These are phyloP conservation scores for Ceratobasidium sp. DNA, from an alignment of 1,284 basidiomycete species.

Conservation along the genomic window DNA sequence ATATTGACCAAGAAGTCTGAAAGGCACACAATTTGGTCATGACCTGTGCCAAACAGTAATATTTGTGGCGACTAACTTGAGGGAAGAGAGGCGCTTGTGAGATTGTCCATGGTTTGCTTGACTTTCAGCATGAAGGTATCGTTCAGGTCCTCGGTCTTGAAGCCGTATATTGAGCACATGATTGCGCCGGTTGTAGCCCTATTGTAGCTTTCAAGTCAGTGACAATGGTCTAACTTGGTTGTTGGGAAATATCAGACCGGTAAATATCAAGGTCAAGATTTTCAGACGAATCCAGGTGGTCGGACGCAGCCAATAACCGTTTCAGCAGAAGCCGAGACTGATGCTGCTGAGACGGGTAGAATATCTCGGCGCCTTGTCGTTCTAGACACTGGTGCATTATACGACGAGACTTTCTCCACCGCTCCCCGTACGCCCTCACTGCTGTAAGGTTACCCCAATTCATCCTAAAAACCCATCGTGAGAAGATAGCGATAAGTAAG, in stretches of 20 bases:
- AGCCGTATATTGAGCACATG: conserved; percentile 38
- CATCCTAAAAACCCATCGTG: not conserved
- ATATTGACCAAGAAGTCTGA: conserved; percentile 41
- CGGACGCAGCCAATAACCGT: not conserved
- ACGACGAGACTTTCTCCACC: conserved; percentile 31
- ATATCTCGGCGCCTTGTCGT: not conserved
- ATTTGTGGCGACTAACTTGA: not conserved
- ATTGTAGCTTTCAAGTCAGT: not conserved
- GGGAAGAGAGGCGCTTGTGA: conserved; percentile 15
- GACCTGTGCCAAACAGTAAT: not conserved
- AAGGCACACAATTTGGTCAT: not conserved
- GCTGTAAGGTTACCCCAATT: conserved; percentile 15
- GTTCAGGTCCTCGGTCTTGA: not conserved
- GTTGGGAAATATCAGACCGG: not conserved
- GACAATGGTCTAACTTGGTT: too few relatives aligned
- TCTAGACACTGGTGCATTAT: conserved; percentile 19
- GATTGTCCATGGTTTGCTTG: conserved; percentile 6
- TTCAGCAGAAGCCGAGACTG: conserved; percentile 18
- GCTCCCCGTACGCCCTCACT: conserved; percentile 12
- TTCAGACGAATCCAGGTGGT: conserved; percentile 8
- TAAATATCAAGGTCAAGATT: conserved; percentile 21
- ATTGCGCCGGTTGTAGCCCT: not conserved
- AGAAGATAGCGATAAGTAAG: not conserved
- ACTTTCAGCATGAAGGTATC: conserved; percentile 32
- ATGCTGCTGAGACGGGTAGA: conserved; percentile 18